Evolutionary conservation across 345 rosid genomes (phyloP).

Genomic region (Aegle marmelos): DNA sequence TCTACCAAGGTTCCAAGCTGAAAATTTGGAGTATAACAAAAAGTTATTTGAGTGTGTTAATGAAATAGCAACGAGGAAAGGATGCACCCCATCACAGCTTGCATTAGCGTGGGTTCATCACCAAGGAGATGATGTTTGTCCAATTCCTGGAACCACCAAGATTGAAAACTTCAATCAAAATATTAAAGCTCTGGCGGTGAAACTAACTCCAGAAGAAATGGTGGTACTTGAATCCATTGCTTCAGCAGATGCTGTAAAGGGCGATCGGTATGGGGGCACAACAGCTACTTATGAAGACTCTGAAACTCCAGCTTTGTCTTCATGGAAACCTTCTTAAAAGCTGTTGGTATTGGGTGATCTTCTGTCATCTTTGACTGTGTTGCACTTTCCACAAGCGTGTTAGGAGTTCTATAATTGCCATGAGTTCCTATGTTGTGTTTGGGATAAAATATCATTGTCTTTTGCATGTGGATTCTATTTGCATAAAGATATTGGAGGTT

Average conservation of each 20-base stretch:
- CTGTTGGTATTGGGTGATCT: not conserved
- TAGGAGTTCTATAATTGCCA: not conserved
- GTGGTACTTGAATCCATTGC: slow-evolving; percentile 29
- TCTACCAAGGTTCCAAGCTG: slow-evolving; percentile 57
- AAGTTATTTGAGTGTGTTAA: slow-evolving; percentile 39
- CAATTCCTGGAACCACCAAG: slow-evolving; percentile 66
- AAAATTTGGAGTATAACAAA: slow-evolving; percentile 52
- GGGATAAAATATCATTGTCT: not conserved
- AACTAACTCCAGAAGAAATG: slow-evolving; percentile 20
- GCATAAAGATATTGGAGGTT: not conserved
- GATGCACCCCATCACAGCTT: slow-evolving; percentile 57
- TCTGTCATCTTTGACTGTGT: not conserved
- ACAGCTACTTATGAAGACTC: slow-evolving; percentile 25
- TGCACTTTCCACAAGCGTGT: not conserved
- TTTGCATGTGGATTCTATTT: not conserved
- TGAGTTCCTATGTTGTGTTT: not conserved
- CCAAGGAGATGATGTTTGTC: slow-evolving; percentile 61
- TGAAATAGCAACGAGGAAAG: slow-evolving; percentile 45
- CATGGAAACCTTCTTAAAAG: slow-evolving; percentile 37
- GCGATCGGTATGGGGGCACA: slow-evolving; percentile 17
- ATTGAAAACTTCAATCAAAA: slow-evolving; percentile 39
- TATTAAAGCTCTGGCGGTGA: slow-evolving; percentile 22
- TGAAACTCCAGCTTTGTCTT: slow-evolving; percentile 54
- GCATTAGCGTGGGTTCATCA: slow-evolving; percentile 74
- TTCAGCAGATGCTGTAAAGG: slow-evolving; percentile 16